A percentile compares a stretch with the other conserved stretches of the same genome.
These are phyloP conservation scores for Entrophospora sp. DNA, from an alignment of 192 early-diverging fungal genomes.

Conservation along the genomic window DNA sequence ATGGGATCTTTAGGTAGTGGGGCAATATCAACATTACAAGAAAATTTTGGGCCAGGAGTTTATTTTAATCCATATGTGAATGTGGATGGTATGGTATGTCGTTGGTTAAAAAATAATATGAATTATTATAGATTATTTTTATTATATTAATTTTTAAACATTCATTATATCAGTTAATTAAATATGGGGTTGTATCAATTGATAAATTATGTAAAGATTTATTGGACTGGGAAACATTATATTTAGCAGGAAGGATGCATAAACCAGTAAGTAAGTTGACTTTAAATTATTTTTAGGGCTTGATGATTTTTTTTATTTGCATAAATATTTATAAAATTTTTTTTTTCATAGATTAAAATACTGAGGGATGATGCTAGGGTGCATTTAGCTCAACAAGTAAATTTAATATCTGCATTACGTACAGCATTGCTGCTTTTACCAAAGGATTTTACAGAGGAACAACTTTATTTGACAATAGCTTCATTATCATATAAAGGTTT, in stretches of 20 bases:
- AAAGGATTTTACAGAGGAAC: conserved; percentile 65
- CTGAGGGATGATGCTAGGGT: conserved; percentile 69
- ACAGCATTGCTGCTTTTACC: conserved; percentile 80
- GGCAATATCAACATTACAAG: conserved; percentile 67
- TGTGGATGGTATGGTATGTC: conserved; percentile 74
- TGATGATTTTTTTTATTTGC: neutral
- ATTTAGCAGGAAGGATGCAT: conserved; percentile 93
- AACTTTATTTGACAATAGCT: conserved; percentile 76
- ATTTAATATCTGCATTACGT: conserved; percentile 76
- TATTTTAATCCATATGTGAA: conserved; percentile 94
- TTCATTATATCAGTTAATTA: conserved; percentile 51
- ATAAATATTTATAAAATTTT: neutral
- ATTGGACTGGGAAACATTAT: conserved; percentile 90
- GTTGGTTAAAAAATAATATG: neutral
- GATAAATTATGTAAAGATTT: conserved; percentile 80
- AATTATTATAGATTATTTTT: neutral
- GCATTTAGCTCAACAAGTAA: conserved; percentile 69
- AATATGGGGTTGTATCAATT: conserved; percentile 96
- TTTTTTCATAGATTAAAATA: conserved; percentile 58
- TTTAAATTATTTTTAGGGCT: neutral
- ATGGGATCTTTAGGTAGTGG: conserved; percentile 64
- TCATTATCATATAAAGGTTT: conserved; percentile 71
- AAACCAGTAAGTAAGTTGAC: conserved; percentile 65
- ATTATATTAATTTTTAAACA: neutral
- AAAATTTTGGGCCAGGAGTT: conserved; percentile 79